Evolutionary conservation across 495 filamentous ascomycete genomes (phyloP).

Genomic region (Aspergillus sclerotioniger): DNA sequence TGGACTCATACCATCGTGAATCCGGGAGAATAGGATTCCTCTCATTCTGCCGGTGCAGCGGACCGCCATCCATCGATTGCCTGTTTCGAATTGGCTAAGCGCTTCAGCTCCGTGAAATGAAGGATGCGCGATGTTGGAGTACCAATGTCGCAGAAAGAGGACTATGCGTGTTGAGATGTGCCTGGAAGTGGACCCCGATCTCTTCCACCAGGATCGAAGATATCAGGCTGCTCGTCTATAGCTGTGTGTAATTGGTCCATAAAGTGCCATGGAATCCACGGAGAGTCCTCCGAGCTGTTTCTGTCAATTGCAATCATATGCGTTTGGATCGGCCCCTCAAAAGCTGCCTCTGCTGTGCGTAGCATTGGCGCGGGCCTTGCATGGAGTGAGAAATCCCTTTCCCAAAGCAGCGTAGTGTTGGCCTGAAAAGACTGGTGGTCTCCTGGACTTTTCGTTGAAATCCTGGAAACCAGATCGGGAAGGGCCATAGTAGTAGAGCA

Average conservation of each 20-base stretch:
- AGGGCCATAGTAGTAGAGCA: neutral
- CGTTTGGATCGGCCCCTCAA: neutral
- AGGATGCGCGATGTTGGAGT: neutral
- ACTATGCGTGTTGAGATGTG: constrained; percentile 9
- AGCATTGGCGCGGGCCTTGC: neutral
- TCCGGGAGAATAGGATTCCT: neutral
- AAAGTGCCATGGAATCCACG: constrained; percentile 21
- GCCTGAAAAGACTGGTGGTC: neutral
- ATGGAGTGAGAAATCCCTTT: neutral
- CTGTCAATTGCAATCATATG: constrained; percentile 6
- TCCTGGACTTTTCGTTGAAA: neutral
- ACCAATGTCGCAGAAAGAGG: constrained; percentile 19
- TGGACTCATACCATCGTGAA: neutral
- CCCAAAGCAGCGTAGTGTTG: neutral
- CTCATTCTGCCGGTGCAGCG: constrained; percentile 21
- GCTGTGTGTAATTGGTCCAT: constrained; percentile 2
- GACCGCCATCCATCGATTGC: constrained; percentile 27
- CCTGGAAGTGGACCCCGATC: constrained; percentile 20
- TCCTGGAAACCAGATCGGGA: neutral
- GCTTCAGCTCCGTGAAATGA: constrained; percentile 11
- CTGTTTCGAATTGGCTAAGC: constrained; percentile 22
- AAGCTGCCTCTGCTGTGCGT: neutral
- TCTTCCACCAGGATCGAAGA: constrained; percentile 10
- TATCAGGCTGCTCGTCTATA: neutral
- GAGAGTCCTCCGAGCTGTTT: constrained; percentile 29